A percentile compares a stretch with the other conserved stretches of the same genome.
These are phyloP conservation scores for Aureobasidium namibiae DNA, from an alignment of 2,329 filamentous ascomycete species.

Conservation along the genomic window DNA sequence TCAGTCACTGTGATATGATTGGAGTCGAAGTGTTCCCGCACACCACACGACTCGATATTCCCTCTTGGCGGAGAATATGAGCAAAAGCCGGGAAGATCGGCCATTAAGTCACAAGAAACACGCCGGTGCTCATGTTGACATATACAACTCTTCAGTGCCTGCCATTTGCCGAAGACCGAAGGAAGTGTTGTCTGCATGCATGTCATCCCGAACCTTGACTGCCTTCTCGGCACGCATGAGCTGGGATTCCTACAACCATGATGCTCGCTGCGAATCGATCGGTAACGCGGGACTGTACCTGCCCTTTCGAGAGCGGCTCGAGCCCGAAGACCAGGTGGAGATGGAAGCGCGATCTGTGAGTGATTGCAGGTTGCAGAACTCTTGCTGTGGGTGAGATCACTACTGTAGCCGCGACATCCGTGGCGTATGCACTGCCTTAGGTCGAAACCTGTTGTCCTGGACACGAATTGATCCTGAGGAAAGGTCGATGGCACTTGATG, in stretches of 20 bases:
- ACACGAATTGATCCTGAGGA: not conserved
- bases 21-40: not conserved
- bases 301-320: not conserved
- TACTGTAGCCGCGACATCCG: not conserved
- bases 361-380: not conserved
- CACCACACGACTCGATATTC: not conserved
- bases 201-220: not conserved
- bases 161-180: not conserved
- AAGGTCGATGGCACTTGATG: not conserved
- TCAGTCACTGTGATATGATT: not conserved
- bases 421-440: not conserved
- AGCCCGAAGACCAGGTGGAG: not conserved
- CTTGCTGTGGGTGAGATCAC: not conserved
- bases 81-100: too few species aligned
- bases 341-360: not conserved
- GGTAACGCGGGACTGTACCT: not conserved
- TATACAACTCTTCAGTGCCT: not conserved
- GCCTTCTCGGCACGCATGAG: too few species aligned
- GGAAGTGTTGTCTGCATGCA: not conserved
- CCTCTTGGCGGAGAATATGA: not conserved
- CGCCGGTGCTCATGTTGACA: too few species aligned
- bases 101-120: not conserved
- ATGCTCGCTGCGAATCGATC: not conserved
- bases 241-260: not conserved
- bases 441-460: not conserved